Base-by-base conservation (phyloP, 192 early-diverging fungal species). In the Rhizophagus clarus region DNA sequence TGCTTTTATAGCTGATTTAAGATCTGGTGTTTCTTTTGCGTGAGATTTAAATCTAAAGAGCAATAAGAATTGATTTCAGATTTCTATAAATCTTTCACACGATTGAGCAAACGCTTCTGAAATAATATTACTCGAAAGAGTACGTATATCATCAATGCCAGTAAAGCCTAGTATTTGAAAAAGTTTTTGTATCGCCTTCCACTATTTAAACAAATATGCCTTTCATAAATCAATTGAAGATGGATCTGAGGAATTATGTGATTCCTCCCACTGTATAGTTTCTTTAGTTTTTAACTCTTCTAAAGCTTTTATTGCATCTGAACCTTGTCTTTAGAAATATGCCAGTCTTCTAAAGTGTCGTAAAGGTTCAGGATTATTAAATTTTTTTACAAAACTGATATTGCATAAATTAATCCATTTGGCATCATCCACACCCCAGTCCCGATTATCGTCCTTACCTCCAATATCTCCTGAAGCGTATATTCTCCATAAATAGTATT, bases 281-380 rank as follows among this genome's bases (percentile, higher is more conserved):
- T 76, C 74, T 76, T 75, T 75, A 28, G 32, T 61, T 75, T 75
- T 61, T 61, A 75, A 26, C 56, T 32, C 60, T 75, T 75, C 56
- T 75, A 75, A 61, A 61, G 12, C 7, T 32, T 75, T 75, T 75
- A 26, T 75, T 62, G 31, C 60, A 61, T 76, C 61, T 11, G 60
- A 61, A 76, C 74, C 74, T 76, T 76, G 60, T 76, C 74, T 76
- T 76, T 56, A 61, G 74, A 76, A 76, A 76, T 62, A 76, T 76
- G 31, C 74, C 56, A 76, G 61, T 24, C 60, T 76, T 32, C 51
- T 76, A 76, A 76, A 76, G 15, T 76, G 31, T 61, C 61, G 31
- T 76, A 76, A 76, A 76, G 74, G 29, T 76, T 76, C 15, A 76
- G 74, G 60, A 76, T 37, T 76, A 76, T 76, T 76, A 29, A 62